phyloP scores from a whole-genome alignment of 371 early-diverging fungal genomes.

The Mucor irregularis region DNA sequence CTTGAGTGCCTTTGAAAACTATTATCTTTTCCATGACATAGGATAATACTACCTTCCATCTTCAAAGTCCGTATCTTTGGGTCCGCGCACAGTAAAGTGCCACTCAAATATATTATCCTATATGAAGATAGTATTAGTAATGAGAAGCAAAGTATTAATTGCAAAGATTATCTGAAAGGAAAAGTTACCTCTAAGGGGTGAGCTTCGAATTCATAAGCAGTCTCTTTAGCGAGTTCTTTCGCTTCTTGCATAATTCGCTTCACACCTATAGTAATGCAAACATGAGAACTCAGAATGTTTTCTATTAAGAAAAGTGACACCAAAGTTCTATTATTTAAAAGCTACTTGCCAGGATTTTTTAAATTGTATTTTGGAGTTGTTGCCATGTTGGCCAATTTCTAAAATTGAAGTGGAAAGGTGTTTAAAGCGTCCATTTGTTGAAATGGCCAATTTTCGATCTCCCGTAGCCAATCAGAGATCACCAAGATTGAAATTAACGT shows the following conservation, averaged over 20 bases:
- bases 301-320: neutral
- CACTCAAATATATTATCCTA: slow-evolving; percentile 85
- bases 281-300: too few species aligned
- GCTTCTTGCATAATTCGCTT: slow-evolving; percentile 73
- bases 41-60: slow-evolving; percentile 64
- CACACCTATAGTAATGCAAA: slow-evolving; percentile 50
- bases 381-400: too few species aligned
- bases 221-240: slow-evolving; percentile 56
- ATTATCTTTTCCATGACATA: slow-evolving; percentile 4
- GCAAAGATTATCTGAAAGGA: neutral
- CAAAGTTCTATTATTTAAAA: neutral
- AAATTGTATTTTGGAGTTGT: slow-evolving; percentile 22
- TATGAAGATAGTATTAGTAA: neutral
- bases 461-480: too few species aligned
- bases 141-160: neutral
- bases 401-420: too few species aligned
- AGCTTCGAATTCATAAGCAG: slow-evolving; percentile 58
- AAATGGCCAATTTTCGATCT: too few species aligned
- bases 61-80: slow-evolving; percentile 82
- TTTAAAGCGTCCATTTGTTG: too few species aligned
- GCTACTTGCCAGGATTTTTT: slow-evolving; percentile 21
- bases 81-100: slow-evolving; percentile 95
- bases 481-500: too few species aligned
- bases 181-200: slow-evolving; percentile 61
- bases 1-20: neutral